Evolutionary conservation across 2,329 filamentous ascomycete species (phyloP).

Genomic region (Fonsecaea monophora): DNA sequence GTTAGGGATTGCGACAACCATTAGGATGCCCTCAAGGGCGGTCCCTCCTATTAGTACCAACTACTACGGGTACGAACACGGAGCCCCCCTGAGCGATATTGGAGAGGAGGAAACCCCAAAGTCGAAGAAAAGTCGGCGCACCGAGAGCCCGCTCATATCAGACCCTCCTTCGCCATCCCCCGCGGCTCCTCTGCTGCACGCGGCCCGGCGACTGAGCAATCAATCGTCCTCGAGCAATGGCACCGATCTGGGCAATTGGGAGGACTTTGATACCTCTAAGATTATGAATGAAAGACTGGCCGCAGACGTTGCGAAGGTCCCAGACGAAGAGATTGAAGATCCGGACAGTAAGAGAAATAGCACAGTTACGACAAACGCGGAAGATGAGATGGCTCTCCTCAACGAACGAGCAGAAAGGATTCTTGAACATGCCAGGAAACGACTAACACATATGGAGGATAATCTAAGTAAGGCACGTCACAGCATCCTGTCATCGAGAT

Average conservation of each 20-base stretch:
- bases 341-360: constrained; percentile 43
- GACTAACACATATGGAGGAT: constrained; percentile 90
- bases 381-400: constrained; percentile 75
- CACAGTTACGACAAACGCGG: constrained; percentile 52
- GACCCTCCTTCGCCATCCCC: constrained; percentile 33
- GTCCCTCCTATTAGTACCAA: constrained; percentile 32
- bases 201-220: constrained; percentile 60
- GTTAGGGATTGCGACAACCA: constrained; percentile 34
- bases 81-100: constrained; percentile 54
- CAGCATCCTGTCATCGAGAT: constrained; percentile 63
- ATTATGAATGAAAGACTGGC: constrained; percentile 38
- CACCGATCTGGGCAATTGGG: constrained; percentile 41
- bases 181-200: constrained; percentile 16
- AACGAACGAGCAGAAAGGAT: constrained; percentile 88
- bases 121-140: constrained; percentile 32
- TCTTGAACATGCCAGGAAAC: constrained; percentile 87
- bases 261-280: constrained; percentile 39
- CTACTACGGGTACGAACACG: constrained; percentile 48
- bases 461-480: constrained; percentile 81
- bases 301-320: constrained; percentile 39
- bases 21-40: constrained; percentile 31
- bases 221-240: constrained; percentile 46
- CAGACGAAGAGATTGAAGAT: constrained; percentile 42
- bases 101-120: constrained; percentile 50
- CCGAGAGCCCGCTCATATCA: constrained; percentile 12